phyloP scores from a whole-genome alignment of 441 rosid genomes.

The Geranium incanum region DNA sequence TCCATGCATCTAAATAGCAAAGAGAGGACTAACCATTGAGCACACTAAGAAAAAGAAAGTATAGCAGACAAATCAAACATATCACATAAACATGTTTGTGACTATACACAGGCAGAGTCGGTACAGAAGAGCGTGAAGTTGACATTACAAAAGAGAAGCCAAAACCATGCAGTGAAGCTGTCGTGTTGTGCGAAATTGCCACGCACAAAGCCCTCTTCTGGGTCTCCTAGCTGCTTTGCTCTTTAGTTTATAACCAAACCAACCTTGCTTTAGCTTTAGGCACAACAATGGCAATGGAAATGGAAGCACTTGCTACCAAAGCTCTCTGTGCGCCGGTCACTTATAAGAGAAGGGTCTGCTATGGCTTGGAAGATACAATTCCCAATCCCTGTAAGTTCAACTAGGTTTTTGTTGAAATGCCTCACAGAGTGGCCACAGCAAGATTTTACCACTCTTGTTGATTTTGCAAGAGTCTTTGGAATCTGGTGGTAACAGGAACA shows the following conservation, averaged over 20 bases:
- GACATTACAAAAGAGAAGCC: not conserved
- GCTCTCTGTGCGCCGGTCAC: conserved; percentile 69
- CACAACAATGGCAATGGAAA: conserved; percentile 18
- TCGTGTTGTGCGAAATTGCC: not conserved
- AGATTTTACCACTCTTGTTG: not conserved
- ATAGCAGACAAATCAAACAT: too few species aligned
- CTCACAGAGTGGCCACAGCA: not conserved
- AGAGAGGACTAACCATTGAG: too few species aligned
- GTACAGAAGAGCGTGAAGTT: not conserved
- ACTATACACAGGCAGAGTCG: too few species aligned
- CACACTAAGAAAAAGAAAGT: too few species aligned
- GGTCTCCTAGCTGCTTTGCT: not conserved
- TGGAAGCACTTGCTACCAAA: conserved; percentile 49
- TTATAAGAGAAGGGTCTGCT: conserved; percentile 41
- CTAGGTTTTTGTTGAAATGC: not conserved
- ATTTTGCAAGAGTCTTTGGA: not conserved
- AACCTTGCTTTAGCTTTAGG: not conserved
- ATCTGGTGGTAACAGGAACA: not conserved
- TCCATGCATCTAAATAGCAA: too few species aligned
- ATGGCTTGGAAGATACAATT: conserved; percentile 51
- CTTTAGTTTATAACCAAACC: not conserved
- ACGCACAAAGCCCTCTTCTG: conserved; percentile 1
- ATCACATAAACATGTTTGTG: too few species aligned
- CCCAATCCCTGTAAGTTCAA: conserved; percentile 57
- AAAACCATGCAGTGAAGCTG: too few species aligned